Conservation (phyloP, 805 yeast species). For the Lipomyces yamadae region DNA sequence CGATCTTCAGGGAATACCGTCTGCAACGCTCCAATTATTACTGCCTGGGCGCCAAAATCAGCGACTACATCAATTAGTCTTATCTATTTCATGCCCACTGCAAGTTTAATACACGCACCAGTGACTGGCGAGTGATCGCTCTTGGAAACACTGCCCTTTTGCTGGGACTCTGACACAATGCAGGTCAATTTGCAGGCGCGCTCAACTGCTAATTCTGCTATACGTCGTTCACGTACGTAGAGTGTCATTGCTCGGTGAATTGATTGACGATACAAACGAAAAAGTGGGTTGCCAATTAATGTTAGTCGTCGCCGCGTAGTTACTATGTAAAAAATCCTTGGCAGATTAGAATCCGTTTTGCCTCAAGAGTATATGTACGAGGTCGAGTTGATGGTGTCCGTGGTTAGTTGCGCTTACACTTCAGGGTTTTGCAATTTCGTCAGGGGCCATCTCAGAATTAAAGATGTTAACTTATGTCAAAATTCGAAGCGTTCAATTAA, state of each 20-base stretch:
- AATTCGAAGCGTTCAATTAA: neutral
- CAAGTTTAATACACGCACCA: constrained; percentile 43
- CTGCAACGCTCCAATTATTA: constrained; percentile 81
- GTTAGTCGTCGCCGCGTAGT: no score
- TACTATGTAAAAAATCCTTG: neutral
- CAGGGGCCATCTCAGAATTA: no score
- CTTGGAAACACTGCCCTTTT: constrained; percentile 59
- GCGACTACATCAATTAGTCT: constrained; percentile 52
- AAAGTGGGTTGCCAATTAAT: neutral
- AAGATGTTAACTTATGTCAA: no score
- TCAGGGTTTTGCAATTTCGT: no score
- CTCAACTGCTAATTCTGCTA: constrained; percentile 89
- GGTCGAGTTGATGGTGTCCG: no score
- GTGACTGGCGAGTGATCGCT: constrained; percentile 94
- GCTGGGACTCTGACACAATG: constrained; percentile 56
- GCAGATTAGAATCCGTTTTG: neutral
- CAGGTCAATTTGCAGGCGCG: constrained; percentile 81
- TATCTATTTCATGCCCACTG: neutral
- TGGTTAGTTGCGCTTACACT: no score
- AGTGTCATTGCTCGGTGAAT: constrained; percentile 27
- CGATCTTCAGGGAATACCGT: constrained; percentile 81
- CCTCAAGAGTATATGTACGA: neutral
- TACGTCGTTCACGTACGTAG: constrained; percentile 68
- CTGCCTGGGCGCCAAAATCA: constrained; percentile 95
- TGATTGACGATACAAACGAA: neutral